phyloP scores from a whole-genome alignment of 768 basidiomycete genomes.

The Paxillus involutus region DNA sequence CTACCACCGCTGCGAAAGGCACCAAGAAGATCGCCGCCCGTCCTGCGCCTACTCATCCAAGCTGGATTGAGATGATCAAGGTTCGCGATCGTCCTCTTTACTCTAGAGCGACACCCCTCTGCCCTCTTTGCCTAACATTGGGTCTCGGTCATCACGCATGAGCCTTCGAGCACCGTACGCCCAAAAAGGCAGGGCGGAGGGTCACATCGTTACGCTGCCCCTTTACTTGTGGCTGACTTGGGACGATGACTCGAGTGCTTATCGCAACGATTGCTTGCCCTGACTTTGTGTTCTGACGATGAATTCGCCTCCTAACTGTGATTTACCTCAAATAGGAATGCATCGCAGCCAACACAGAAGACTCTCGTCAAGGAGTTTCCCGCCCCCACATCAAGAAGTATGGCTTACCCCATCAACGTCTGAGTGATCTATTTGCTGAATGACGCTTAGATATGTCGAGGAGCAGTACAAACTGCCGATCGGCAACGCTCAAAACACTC shows the following conservation, averaged over 20 bases:
- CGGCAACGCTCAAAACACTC: constrained; percentile 72
- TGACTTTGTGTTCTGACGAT: constrained; percentile 6
- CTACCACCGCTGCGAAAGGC: constrained; percentile 44
- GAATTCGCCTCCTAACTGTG: constrained; percentile 18
- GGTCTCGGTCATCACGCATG: constrained; percentile 7
- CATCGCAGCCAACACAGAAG: constrained; percentile 69
- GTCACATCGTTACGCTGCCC: constrained; percentile 19
- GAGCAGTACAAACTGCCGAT: constrained; percentile 80
- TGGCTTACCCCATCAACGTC: constrained; percentile 26
- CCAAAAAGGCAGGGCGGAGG: constrained; percentile 43
- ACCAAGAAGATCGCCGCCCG: constrained; percentile 34
- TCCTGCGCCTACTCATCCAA: constrained; percentile 36
- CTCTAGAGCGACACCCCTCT: constrained; percentile 13
- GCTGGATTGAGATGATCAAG: constrained; percentile 84
- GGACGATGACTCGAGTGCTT: constrained; percentile 4
- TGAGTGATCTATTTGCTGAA: constrained; percentile 16
- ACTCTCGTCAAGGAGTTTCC: constrained; percentile 82
- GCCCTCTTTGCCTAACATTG: constrained; percentile 4
- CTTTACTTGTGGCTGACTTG: constrained; percentile 13
- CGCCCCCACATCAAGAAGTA: constrained; percentile 94
- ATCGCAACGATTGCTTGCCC: constrained; percentile 1
- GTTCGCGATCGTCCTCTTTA: constrained; percentile 37
- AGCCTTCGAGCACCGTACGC: constrained; percentile 6
- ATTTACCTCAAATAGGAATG: constrained; percentile 63
- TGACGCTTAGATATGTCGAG: constrained; percentile 69